phyloP scores from a whole-genome alignment of 345 rosid species.

The Kandelia obovata region DNA sequence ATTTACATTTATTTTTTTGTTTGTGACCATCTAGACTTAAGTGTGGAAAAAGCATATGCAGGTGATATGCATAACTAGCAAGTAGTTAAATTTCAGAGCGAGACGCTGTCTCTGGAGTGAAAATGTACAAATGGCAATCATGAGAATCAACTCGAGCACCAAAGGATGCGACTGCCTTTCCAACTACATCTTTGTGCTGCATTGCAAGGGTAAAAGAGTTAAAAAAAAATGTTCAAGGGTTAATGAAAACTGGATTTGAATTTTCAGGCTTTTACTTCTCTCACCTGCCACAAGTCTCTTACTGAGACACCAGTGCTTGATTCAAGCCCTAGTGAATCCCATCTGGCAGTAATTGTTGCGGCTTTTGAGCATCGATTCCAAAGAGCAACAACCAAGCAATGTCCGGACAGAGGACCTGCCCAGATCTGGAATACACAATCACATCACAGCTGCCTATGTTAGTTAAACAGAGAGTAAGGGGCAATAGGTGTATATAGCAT shows the following conservation, averaged over 20 bases:
- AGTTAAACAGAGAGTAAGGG: too few relatives aligned
- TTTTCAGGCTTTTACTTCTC: conserved; percentile 2
- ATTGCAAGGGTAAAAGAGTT: not conserved
- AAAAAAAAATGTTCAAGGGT: not conserved
- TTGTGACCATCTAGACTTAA: too few relatives aligned
- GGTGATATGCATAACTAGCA: not conserved
- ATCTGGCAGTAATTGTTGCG: conserved; percentile 60
- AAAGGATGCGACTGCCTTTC: conserved; percentile 53
- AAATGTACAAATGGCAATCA: conserved; percentile 62
- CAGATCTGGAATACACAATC: conserved; percentile 51
- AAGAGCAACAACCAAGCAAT: conserved; percentile 68
- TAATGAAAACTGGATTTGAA: too few relatives aligned
- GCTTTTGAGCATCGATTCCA: conserved; percentile 83
- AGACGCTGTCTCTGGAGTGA: conserved; percentile 45
- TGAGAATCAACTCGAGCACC: conserved; percentile 59
- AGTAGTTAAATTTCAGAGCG: conserved; percentile 32
- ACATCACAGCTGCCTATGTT: not conserved
- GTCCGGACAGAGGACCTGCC: conserved; percentile 87
- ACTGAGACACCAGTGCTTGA: conserved; percentile 58
- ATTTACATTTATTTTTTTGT: too few relatives aligned
- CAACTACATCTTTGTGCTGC: conserved; percentile 54
- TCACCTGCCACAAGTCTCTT: conserved; percentile 89
- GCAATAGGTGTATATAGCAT: too few relatives aligned
- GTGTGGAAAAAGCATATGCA: not conserved
- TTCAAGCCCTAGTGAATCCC: conserved; percentile 76